phyloP scores from a whole-genome alignment of 192 early-diverging fungal species.

The Rhizophagus clarus region DNA sequence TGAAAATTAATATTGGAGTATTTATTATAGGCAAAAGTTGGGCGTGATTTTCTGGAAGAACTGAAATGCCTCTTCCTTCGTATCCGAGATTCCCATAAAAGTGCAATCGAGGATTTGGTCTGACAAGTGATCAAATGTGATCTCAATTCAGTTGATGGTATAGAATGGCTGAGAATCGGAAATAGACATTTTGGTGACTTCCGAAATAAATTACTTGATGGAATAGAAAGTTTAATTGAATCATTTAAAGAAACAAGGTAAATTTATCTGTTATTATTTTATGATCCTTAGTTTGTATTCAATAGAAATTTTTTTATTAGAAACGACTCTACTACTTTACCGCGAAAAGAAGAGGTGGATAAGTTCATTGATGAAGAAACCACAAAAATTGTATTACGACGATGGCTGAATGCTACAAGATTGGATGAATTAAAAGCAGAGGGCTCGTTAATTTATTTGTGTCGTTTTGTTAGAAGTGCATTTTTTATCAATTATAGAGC shows the following conservation, averaged over 20 bases:
- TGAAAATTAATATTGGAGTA: no score
- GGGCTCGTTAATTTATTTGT: background rate
- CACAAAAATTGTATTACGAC: background rate
- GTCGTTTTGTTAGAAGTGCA: background rate
- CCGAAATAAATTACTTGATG: background rate
- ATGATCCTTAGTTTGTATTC: background rate
- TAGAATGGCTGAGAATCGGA: background rate
- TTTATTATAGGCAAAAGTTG: no score
- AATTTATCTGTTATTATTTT: no score
- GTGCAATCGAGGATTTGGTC: background rate
- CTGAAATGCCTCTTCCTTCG: background rate
- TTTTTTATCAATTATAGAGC: background rate
- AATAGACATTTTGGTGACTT: constrained; percentile 1
- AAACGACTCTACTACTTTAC: background rate
- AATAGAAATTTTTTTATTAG: background rate
- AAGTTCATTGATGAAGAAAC: background rate
- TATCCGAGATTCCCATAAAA: background rate
- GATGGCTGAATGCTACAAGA: background rate
- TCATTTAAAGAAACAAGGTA: background rate
- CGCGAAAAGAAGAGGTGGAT: background rate
- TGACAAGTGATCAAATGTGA: background rate
- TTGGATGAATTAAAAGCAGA: background rate
- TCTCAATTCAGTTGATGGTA: background rate
- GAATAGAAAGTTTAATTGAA: background rate
- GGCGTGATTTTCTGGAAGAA: background rate